A percentile compares a stretch with the other conserved stretches of the same genome.
These are phyloP conservation scores for Aureobasidium lini DNA, from an alignment of 2,329 filamentous ascomycete genomes.

Conservation along the genomic window DNA sequence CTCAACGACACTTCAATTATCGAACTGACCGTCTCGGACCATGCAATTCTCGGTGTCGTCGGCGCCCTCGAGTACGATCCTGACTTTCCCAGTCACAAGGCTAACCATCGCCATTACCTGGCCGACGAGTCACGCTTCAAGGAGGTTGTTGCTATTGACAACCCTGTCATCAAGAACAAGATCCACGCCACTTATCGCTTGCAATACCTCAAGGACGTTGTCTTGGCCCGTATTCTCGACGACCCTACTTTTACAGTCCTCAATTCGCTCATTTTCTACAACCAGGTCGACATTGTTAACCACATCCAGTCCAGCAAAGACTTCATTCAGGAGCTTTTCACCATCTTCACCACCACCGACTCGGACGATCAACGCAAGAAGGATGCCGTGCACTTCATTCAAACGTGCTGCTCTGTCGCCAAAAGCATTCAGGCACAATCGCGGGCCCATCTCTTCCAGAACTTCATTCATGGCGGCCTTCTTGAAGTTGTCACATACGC, in stretches of 20 bases:
- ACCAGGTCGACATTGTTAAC: constrained; percentile 95
- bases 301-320: constrained; percentile 75
- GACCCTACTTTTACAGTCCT: constrained; percentile 96
- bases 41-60: constrained; percentile 83
- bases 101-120: constrained; percentile 91
- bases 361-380: constrained; percentile 68
- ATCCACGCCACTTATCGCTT: constrained; percentile 95
- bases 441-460: constrained; percentile 75
- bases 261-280: constrained; percentile 97
- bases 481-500: constrained; percentile 88
- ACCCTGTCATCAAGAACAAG: constrained; percentile 72
- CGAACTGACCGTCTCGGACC: constrained; percentile 84
- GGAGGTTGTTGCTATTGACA: constrained; percentile 89
- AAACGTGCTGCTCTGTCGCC: constrained; percentile 88
- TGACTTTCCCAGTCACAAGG: constrained; percentile 95
- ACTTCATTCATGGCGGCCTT: constrained; percentile 81
- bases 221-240: constrained; percentile 88
- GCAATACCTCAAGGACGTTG: constrained; percentile 97
- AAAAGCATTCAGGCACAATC: constrained; percentile 86
- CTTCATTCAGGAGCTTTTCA: constrained; percentile 81
- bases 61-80: constrained; percentile 96
- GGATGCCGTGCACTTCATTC: constrained; percentile 90
- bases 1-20: constrained; percentile 90
- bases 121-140: constrained; percentile 85
- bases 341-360: constrained; percentile 65